Percentiles rank a stretch among this genome's conserved stretches.
phyloP scores from a whole-genome alignment of 139 green algal species.

The Micromonas commoda region DNA sequence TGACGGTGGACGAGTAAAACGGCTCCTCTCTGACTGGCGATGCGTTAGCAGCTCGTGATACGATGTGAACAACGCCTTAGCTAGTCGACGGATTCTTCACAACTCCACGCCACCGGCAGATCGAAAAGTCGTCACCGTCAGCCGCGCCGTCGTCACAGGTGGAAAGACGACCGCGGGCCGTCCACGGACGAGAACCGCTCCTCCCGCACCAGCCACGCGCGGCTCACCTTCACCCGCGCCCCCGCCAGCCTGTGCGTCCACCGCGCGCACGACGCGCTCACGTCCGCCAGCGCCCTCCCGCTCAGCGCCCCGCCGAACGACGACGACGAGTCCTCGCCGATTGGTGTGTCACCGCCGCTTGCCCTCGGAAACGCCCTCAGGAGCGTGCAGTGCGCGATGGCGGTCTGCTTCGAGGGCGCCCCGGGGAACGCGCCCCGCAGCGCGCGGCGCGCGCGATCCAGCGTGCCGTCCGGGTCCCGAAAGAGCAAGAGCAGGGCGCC shows the following conservation, averaged over 20 bases:
- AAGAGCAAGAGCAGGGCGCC: constrained; percentile 5
- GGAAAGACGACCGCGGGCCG: neutral
- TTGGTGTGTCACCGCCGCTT: no score
- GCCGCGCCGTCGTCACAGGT: neutral
- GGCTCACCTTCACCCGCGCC: neutral
- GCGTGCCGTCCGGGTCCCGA: neutral
- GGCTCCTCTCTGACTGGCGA: no score
- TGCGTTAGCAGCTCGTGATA: no score
- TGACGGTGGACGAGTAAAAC: no score
- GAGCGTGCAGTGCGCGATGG: constrained; percentile 7
- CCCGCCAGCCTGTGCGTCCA: neutral
- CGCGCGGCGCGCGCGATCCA: neutral
- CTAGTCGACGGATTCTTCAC: no score
- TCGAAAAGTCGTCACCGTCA: no score
- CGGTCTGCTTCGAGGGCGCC: neutral
- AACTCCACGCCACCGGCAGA: no score
- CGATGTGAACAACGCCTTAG: no score
- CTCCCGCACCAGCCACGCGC: neutral
- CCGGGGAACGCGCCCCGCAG: neutral
- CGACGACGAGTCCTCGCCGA: no score
- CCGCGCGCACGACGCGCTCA: neutral
- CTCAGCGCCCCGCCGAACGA: neutral
- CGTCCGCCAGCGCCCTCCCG: no score
- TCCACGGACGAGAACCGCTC: neutral
- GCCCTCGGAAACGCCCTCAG: neutral